Evolutionary conservation across 148 eudicot species (phyloP).

Genomic region (Beta vulgaris): DNA sequence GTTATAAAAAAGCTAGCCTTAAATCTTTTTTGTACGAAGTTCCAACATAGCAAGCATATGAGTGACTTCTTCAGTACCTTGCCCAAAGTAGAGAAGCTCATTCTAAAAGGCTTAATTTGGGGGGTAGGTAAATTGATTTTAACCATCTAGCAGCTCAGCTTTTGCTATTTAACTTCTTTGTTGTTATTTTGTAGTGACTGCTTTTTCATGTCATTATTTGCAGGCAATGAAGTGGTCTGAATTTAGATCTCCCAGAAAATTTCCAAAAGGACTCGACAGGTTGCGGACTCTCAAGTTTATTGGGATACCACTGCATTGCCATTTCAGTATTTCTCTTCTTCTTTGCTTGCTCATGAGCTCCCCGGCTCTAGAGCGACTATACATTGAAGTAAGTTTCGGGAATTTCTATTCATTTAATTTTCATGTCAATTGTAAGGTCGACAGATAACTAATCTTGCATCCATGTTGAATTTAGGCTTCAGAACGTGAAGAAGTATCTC

Average conservation of each 20-base stretch:
- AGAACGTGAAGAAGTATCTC: background rate
- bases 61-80: background rate
- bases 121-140: background rate
- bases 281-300: constrained; percentile 1
- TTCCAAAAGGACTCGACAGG: background rate
- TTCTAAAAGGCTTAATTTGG: background rate
- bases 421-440: background rate
- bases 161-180: background rate
- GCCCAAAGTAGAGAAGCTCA: background rate
- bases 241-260: constrained; percentile 10
- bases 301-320: background rate
- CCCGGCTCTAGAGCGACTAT: constrained; percentile 6
- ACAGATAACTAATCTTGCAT: background rate
- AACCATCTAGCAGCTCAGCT: background rate
- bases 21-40: background rate
- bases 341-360: constrained; percentile 4
- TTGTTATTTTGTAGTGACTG: too few species aligned
- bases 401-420: background rate
- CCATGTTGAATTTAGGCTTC: background rate
- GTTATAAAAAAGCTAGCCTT: background rate
- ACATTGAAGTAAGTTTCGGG: constrained; percentile 7
- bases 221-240: background rate
- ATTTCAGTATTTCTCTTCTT: background rate
- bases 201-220: background rate
- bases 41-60: background rate